Evolutionary conservation across 768 basidiomycete genomes (phyloP), one percentile per base, ranked within the genome.

Genomic region (Termitomyces sp.): DNA sequence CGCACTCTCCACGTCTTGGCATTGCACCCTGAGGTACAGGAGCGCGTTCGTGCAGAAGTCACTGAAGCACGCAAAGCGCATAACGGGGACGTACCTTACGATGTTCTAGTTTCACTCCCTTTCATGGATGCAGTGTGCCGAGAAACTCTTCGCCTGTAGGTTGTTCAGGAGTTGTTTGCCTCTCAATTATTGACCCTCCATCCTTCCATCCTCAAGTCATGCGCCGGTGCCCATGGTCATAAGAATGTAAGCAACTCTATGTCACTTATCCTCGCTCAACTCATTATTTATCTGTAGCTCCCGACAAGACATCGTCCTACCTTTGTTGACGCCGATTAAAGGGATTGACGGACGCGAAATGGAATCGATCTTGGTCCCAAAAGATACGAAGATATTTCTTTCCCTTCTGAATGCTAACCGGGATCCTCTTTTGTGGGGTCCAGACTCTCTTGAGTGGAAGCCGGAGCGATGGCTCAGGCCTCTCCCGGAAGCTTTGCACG

Each of bases 401-500:
- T 62, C 68, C 4, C 64, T 75, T 18, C 44, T 72, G 13, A 69
- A 66, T 13, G 58, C 68, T 22, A 78, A 55, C 18, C 54, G 54
- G 7, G 39, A 40, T 32, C 39, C 54, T 55, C 22, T 44, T n/a
- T 55, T 32, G 77, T 66, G 64, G 78, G 77, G 78, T 5, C 57
- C 66, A 0, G 77, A 78, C 56, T 70, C 74, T 8, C 55, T 69
- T 54, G 24, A 55, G 8, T 55, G 36, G 52, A 54, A 54, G 36
- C 52, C 54, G 38, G 54, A 42, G 15, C 68, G 78, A 36, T 80
- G 74, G 75, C 62, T 79, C 3, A 65, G 69, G 4, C 67, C 71
- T 2, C 69, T 79, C 15, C 79, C 77, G 0, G 65, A 72, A 13
- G 62, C 65, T 18, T 70, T 79, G 24, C 59, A 39, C 5, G 69